phyloP scores from a whole-genome alignment of 371 early-diverging fungal genomes.

The Syncephalastrum monosporum region DNA sequence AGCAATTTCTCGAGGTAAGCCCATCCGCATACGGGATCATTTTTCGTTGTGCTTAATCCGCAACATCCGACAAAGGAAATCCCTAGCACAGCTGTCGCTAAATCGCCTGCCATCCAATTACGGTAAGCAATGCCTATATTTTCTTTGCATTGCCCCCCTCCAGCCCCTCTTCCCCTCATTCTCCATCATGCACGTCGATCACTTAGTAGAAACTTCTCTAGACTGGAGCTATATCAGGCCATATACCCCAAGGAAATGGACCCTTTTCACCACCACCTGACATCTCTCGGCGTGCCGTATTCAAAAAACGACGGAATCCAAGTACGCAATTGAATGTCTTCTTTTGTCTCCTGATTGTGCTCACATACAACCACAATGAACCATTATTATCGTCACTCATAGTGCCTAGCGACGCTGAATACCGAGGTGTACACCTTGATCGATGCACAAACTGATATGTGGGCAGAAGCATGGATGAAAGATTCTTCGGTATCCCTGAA shows the following conservation, averaged over 20 bases:
- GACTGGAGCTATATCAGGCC: constrained; percentile 11
- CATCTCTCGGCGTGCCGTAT: neutral
- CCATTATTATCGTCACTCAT: too few relatives aligned
- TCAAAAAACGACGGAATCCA: constrained; percentile 1
- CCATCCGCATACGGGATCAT: too few relatives aligned
- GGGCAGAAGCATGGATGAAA: constrained; percentile 2
- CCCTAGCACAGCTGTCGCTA: constrained; percentile 1
- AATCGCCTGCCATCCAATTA: constrained; percentile 10
- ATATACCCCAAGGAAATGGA: constrained; percentile 16
- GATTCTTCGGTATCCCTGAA: too few relatives aligned
- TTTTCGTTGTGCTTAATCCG: too few relatives aligned
- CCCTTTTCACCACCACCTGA: constrained; percentile 11
- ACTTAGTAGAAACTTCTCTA: neutral
- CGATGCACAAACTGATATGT: constrained; percentile 2
- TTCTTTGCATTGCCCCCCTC: neutral
- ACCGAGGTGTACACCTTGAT: neutral
- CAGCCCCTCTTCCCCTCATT: too few relatives aligned
- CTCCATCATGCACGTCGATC: too few relatives aligned
- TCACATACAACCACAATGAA: too few relatives aligned
- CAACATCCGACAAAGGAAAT: too few relatives aligned
- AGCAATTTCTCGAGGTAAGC: constrained; percentile 11
- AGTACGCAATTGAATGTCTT: neutral
- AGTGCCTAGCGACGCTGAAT: too few relatives aligned
- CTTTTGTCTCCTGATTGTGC: neutral
- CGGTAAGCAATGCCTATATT: constrained; percentile 4